Evolutionary conservation across 495 filamentous ascomycete genomes (phyloP).

Genomic region (Talaromyces liani): DNA sequence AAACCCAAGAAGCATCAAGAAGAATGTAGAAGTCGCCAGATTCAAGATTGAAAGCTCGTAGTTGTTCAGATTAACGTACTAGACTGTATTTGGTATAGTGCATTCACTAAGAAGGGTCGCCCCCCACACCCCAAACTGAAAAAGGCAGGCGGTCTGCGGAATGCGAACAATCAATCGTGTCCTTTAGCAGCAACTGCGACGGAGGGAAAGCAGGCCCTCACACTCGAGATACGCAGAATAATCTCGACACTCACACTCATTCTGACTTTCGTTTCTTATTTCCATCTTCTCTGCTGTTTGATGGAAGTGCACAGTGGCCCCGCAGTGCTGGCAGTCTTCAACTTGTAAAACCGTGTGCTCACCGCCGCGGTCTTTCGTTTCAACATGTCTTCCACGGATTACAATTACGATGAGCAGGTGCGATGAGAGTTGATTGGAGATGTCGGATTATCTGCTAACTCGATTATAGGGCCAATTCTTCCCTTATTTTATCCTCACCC

Average conservation of each 20-base stretch:
- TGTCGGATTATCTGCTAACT: background rate
- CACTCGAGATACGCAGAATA: background rate
- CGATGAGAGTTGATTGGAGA: slow-evolving; percentile 6
- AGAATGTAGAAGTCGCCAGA: background rate
- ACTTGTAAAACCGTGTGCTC: background rate
- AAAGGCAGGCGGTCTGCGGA: slow-evolving; percentile 21
- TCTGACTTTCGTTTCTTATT: background rate
- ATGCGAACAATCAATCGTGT: slow-evolving; percentile 8
- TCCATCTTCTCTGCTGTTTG: background rate
- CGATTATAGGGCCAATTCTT: slow-evolving; percentile 81
- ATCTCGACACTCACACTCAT: background rate
- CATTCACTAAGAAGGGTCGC: background rate
- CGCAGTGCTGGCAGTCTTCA: slow-evolving; percentile 1
- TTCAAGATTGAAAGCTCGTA: background rate
- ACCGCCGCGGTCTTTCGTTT: background rate
- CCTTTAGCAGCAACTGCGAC: slow-evolving; percentile 5
- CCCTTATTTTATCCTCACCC: slow-evolving; percentile 94
- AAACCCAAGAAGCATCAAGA: background rate
- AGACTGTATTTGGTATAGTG: background rate
- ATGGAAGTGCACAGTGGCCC: background rate
- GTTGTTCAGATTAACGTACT: background rate
- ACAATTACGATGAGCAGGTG: slow-evolving; percentile 94
- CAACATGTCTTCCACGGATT: slow-evolving; percentile 82
- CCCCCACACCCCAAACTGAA: slow-evolving; percentile 3
- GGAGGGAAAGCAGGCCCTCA: background rate